Evolutionary conservation across 139 green algal species (phyloP).

Genomic region (Monoraphidium neglectum): DNA sequence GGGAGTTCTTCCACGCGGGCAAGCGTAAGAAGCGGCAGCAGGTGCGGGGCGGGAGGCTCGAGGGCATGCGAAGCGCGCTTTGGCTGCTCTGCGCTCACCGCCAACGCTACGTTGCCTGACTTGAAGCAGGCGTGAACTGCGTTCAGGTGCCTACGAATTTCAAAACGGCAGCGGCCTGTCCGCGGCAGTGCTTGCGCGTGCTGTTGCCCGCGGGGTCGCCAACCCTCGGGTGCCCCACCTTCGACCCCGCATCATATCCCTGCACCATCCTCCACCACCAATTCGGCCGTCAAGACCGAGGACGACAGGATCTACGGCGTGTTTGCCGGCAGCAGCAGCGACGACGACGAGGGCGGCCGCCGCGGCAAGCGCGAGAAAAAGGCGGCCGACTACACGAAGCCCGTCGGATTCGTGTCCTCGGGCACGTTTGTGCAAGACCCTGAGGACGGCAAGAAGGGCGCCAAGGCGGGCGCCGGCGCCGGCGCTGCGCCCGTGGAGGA

Average conservation of each 20-base stretch:
- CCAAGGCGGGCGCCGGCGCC: neutral
- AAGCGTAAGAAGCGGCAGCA: slow-evolving; percentile 66
- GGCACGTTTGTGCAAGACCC: slow-evolving; percentile 44
- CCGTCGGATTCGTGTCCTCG: slow-evolving; percentile 86
- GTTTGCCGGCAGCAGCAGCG: slow-evolving; percentile 60
- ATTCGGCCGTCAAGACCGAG: slow-evolving; percentile 49
- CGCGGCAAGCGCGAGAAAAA: slow-evolving; percentile 22
- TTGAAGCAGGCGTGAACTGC: no score
- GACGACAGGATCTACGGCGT: slow-evolving; percentile 92
- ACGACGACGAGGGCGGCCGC: slow-evolving; percentile 43
- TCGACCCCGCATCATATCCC: neutral
- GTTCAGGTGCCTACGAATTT: neutral
- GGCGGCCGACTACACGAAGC: slow-evolving; percentile 55
- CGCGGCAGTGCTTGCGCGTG: neutral
- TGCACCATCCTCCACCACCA: neutral
- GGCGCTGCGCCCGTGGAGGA: slow-evolving; percentile 2
- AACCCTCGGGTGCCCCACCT: neutral
- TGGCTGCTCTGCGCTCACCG: no score
- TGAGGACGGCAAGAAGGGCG: neutral
- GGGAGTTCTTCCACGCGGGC: slow-evolving; percentile 79
- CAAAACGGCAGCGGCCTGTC: neutral
- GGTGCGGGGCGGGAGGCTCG: no score
- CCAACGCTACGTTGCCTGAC: no score
- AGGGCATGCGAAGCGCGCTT: no score
- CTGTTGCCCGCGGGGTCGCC: neutral